These are phyloP conservation scores for Thyridium curvatum DNA, from an alignment of 2,329 filamentous ascomycete genomes.

Conservation along the genomic window DNA sequence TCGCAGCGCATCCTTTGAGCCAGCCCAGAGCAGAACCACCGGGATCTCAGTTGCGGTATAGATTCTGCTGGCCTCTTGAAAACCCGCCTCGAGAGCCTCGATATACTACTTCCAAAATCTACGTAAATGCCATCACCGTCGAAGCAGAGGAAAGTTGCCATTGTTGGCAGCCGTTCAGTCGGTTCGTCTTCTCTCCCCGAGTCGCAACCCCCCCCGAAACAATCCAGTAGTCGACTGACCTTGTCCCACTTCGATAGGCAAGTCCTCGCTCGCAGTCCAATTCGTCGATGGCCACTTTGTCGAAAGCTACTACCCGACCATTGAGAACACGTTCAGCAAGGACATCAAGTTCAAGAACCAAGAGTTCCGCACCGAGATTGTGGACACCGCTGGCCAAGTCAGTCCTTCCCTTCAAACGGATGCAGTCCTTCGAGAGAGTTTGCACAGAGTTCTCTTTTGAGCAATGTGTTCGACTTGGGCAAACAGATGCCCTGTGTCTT, in stretches of 20 bases:
- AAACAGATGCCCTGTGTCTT: too few species aligned
- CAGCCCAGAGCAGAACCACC: too few species aligned
- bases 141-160: constrained; percentile 92
- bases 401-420: constrained; percentile 13
- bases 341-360: constrained; percentile 89
- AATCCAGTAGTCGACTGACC: not conserved
- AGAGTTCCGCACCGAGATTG: constrained; percentile 93
- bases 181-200: constrained; percentile 17
- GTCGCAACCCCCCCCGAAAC: not conserved
- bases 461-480: too few species aligned
- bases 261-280: constrained; percentile 93
- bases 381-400: constrained; percentile 94
- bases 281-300: constrained; percentile 98
- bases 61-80: not conserved
- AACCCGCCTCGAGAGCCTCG: too few species aligned
- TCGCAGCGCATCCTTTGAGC: too few species aligned
- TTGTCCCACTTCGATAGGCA: constrained; percentile 52
- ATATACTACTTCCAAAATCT: not conserved
- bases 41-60: not conserved
- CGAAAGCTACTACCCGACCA: constrained; percentile 97
- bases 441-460: too few species aligned
- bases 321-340: constrained; percentile 98
- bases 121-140: constrained; percentile 58
- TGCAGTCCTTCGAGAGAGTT: not conserved
- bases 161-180: constrained; percentile 90